Percentiles rank a stretch among this genome's conserved stretches.
Conservation (phyloP, 352 stramenopile species). For the Phytophthora colocasiae region DNA sequence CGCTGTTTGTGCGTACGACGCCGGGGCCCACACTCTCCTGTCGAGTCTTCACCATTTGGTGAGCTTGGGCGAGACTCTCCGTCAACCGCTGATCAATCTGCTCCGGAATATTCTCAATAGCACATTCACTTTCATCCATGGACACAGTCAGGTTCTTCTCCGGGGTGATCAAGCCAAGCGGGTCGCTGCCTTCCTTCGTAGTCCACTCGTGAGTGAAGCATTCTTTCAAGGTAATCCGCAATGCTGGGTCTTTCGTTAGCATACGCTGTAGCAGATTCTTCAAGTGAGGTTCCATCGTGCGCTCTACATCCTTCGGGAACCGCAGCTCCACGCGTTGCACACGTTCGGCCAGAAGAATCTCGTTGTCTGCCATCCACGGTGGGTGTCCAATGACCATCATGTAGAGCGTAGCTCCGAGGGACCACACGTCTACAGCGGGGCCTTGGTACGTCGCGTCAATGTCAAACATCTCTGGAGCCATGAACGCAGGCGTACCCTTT, state of each 20-base stretch:
- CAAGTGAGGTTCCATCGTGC: slow-evolving; percentile 84
- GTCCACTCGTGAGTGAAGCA: slow-evolving; percentile 93
- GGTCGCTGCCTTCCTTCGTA: slow-evolving; percentile 93
- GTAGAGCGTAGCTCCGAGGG: slow-evolving; percentile 90
- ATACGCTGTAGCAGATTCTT: slow-evolving; percentile 93
- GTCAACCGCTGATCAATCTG: slow-evolving; percentile 81
- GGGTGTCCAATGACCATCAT: slow-evolving; percentile 93
- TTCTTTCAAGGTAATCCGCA: slow-evolving; percentile 82
- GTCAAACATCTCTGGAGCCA: slow-evolving; percentile 93
- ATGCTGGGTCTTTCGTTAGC: slow-evolving; percentile 88
- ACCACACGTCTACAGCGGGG: slow-evolving; percentile 89
- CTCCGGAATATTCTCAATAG: slow-evolving; percentile 90
- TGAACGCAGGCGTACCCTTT: slow-evolving; percentile 90
- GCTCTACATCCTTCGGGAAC: slow-evolving; percentile 80
- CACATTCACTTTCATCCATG: slow-evolving; percentile 83
- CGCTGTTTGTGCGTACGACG: slow-evolving; percentile 62
- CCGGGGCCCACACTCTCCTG: slow-evolving; percentile 52
- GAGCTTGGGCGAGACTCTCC: slow-evolving; percentile 76
- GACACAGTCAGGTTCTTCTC: slow-evolving; percentile 81
- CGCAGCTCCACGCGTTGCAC: slow-evolving; percentile 90
- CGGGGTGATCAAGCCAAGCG: slow-evolving; percentile 53
- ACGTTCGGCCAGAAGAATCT: slow-evolving; percentile 86
- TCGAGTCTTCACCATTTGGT: slow-evolving; percentile 79
- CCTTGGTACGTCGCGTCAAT: slow-evolving; percentile 90
- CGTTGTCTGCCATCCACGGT: slow-evolving; percentile 91